Evolutionary conservation across 139 green algal genomes (phyloP).

Genomic region (Chlamydomonas eustigma): DNA sequence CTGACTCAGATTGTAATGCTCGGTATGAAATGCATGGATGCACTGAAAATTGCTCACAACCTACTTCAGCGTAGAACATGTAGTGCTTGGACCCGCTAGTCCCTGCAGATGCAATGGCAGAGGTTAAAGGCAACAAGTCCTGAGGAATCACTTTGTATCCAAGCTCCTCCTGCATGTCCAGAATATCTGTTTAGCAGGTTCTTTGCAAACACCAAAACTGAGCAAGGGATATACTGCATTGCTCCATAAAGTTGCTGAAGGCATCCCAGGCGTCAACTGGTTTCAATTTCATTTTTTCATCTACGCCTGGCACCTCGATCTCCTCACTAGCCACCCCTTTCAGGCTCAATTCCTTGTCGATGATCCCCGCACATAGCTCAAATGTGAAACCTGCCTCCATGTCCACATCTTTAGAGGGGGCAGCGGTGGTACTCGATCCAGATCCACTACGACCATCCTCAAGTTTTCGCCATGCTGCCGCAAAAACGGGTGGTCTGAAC

Average conservation of each 20-base stretch:
- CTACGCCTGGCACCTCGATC: slow-evolving; percentile 37
- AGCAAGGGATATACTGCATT: no score
- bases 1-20: no score
- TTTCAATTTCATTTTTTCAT: no score
- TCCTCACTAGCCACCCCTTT: slow-evolving; percentile 53
- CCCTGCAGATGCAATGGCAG: slow-evolving; percentile 19
- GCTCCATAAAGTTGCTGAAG: no score
- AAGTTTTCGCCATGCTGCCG: neutral
- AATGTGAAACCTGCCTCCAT: slow-evolving; percentile 67
- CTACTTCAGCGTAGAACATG: slow-evolving; percentile 13
- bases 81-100: slow-evolving; percentile 18
- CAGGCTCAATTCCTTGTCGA: slow-evolving; percentile 75
- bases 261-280: no score
- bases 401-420: neutral
- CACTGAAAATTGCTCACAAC: no score
- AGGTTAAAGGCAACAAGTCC: slow-evolving; percentile 7
- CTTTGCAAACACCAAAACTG: no score
- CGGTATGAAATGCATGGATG: no score
- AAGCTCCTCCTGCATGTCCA: slow-evolving; percentile 12
- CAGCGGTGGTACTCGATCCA: no score
- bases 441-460: no score
- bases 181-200: no score
- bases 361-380: slow-evolving; percentile 85
- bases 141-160: slow-evolving; percentile 7
- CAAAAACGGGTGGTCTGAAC: neutral